Evolutionary conservation across 257 asterid genomes (phyloP).

Genomic region (Ilex aquifolium): DNA sequence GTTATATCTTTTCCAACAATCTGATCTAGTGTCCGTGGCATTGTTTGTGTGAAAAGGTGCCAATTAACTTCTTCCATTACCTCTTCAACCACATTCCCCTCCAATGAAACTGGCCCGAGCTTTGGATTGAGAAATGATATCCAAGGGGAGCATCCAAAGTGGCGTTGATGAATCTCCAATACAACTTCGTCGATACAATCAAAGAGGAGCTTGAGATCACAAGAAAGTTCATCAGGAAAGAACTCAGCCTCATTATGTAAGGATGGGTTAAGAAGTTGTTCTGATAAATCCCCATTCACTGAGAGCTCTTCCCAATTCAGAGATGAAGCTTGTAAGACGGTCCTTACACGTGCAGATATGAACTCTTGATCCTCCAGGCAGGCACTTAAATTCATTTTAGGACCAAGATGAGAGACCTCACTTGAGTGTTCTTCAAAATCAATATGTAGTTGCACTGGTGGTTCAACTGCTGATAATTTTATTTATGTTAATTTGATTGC

Average conservation of each 20-base stretch:
- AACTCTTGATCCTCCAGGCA: slow-evolving; percentile 33
- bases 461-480: slow-evolving; percentile 30
- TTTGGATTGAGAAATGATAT: slow-evolving; percentile 32
- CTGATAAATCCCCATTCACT: slow-evolving; percentile 19
- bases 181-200: slow-evolving; percentile 66
- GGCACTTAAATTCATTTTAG: slow-evolving; percentile 12
- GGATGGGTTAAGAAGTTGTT: slow-evolving; percentile 36
- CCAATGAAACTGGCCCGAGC: slow-evolving; percentile 22
- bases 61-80: slow-evolving; percentile 48
- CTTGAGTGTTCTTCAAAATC: slow-evolving; percentile 45
- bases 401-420: slow-evolving; percentile 20
- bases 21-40: slow-evolving; percentile 40
- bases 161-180: slow-evolving; percentile 25
- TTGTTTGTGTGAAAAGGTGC: slow-evolving; percentile 32
- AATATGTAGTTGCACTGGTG: slow-evolving; percentile 41
- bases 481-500: slow-evolving; percentile 4
- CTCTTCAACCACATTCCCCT: slow-evolving; percentile 41
- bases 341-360: slow-evolving; percentile 42
- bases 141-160: slow-evolving; percentile 37
- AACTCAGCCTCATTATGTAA: slow-evolving; percentile 37
- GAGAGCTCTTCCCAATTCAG: slow-evolving; percentile 43
- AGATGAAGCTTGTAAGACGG: slow-evolving; percentile 41
- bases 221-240: slow-evolving; percentile 23
- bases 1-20: slow-evolving; percentile 35
- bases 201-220: slow-evolving; percentile 59